Base-by-base conservation (phyloP, 805 yeast genomes). In the Monosporozyma unispora region DNA sequence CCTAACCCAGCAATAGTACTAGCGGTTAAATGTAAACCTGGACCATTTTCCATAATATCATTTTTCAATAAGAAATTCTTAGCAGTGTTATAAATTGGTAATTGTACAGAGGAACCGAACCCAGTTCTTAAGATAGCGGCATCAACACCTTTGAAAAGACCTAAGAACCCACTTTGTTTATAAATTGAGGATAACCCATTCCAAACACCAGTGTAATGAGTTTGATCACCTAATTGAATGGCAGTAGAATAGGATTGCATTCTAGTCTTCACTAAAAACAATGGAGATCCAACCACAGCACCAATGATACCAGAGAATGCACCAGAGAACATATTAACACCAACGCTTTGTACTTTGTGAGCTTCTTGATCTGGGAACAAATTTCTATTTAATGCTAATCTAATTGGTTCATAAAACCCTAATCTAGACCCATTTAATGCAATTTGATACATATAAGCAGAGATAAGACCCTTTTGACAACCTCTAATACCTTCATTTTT, bases 91-190 rank as follows among this genome's bases (percentile, higher is more conserved):
- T 93, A 93, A 45, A 89, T 81, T 14, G 99, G 98, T 57, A 93
- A 72, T 70, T 93, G 99, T 38, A 87, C 96, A 23, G 96, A 78
- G 7, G 99, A 93, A 2, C 98, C 99, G 50, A 89, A 84, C 60
- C 96, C 96, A 1, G 98, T 93, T 69, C 99, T 79, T 53, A 93
- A 70, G 29, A 89, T 79, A 1, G 99, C 98, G 2, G 99, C 96
- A 61, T 87, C 96, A 4, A 89, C 87, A 54, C 99, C 99, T 54
- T 95, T 76, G 68, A 80, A 91, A 53, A 86, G 72, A 6, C 97
- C 98, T 50, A 64, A 69, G 2, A 95, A 87, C 1, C 97, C 97
- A 59, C 87, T 96, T 1, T 75, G 67, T 44, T 68, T 68, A 60
- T 72, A 80, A 39, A 93, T 79, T 21, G 80, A 71, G 6, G 67